Base-by-base conservation (phyloP, 1,284 basidiomycete species). In the Sporisorium sorghi region DNA sequence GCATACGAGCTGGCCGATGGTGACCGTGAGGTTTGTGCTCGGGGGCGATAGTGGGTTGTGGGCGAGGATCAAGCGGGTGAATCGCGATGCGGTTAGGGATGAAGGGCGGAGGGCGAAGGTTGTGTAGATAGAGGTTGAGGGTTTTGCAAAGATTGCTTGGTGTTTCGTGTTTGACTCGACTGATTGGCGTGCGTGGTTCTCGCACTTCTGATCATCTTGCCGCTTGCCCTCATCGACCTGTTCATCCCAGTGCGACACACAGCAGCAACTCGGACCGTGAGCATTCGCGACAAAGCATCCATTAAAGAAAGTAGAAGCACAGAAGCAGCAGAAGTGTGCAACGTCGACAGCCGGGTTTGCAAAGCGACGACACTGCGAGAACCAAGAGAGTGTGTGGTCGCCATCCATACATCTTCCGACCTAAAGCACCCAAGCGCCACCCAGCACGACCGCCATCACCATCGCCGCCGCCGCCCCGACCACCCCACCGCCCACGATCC, bases 1-100 rank as follows among this genome's bases (percentile, higher is more conserved):
- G 2, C 96, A 99, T 83, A 89, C 90, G 1, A 92, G 91, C 4
- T 99, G 96, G 96, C 91, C 94, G 1, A 92, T 94, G 90, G 92
- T 99, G 42, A 94, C 92, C 5, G 88, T 93, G 68, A 92, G 93
- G 85, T 99, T 99, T 84, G 97, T 99, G 69, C 89, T 94, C 39
- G 94, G 78, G 11, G 15, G 39, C 8, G 78, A 84, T 52, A 65
- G 63, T 0, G 83, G 83, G 10, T 40, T 84, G 55, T 81, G 74
- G 48, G 78, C 77, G 12, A 58, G 83, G 19, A 55, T 82, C 49
- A 83, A 83, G 65, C 60, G 83, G 23, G 30, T 23, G 0, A 74
- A 74, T 48, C 24, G 59, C 12, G 64, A 68, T n/a, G 32, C 33
- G 37, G 24, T 30, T 10, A 28, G 64, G 19, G 19, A 37, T 5